These are phyloP conservation scores for Phytophthora multivora DNA, from an alignment of 352 stramenopile species.

Conservation along the genomic window DNA sequence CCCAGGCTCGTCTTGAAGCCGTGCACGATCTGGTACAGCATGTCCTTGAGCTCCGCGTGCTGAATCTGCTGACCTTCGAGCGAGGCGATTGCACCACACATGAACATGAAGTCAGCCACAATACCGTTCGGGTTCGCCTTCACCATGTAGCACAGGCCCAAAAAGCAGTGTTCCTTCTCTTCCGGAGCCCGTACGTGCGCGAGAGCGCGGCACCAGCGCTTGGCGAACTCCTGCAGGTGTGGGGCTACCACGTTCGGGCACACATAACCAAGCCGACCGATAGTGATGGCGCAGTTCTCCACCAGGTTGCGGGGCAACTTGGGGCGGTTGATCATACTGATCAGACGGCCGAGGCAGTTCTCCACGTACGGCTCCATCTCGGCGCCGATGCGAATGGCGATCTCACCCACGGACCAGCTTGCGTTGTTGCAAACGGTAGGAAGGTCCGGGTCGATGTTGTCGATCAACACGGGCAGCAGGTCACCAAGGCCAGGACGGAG, in stretches of 20 bases:
- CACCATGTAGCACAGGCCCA: slow-evolving; percentile 91
- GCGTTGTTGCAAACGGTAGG: slow-evolving; percentile 93
- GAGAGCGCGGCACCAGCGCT: slow-evolving; percentile 88
- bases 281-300: slow-evolving; percentile 92
- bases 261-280: slow-evolving; percentile 87
- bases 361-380: slow-evolving; percentile 89
- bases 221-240: slow-evolving; percentile 86
- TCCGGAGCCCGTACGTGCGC: slow-evolving; percentile 81
- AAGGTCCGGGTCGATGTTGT: slow-evolving; percentile 88
- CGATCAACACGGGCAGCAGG: slow-evolving; percentile 83
- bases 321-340: slow-evolving; percentile 88
- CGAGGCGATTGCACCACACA: slow-evolving; percentile 88
- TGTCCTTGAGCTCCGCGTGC: slow-evolving; percentile 80
- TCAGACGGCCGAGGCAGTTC: slow-evolving; percentile 64
- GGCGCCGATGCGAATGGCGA: slow-evolving; percentile 82
- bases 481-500: slow-evolving; percentile 76
- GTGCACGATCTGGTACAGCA: slow-evolving; percentile 89
- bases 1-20: slow-evolving; percentile 89
- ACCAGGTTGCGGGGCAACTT: slow-evolving; percentile 88
- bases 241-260: slow-evolving; percentile 83
- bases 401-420: slow-evolving; percentile 91
- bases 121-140: slow-evolving; percentile 90
- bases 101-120: slow-evolving; percentile 90
- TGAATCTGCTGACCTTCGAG: slow-evolving; percentile 81
- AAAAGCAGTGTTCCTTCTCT: slow-evolving; percentile 91